Percentiles rank a stretch among this genome's conserved stretches.
Conservation (phyloP, 495 filamentous ascomycete genomes). For the Letharia lupina region DNA sequence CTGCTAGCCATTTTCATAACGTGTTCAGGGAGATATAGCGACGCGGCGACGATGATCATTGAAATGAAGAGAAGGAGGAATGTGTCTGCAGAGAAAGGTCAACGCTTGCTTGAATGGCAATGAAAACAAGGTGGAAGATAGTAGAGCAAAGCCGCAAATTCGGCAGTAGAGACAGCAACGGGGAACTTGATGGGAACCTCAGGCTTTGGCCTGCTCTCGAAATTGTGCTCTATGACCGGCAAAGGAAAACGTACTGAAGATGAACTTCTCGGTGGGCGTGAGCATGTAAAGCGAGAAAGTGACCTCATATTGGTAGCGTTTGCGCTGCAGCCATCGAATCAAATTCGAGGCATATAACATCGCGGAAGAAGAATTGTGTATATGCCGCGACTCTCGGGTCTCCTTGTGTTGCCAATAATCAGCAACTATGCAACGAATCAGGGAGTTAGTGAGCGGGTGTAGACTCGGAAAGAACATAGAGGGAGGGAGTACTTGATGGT, state of each 20-base stretch:
- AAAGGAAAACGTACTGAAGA: conserved; percentile 57
- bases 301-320: conserved; percentile 81
- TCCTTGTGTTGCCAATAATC: background rate
- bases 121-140: background rate
- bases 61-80: conserved; percentile 79
- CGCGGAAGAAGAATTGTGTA: conserved; percentile 22
- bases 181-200: background rate
- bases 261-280: conserved; percentile 72
- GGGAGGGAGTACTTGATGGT: no score
- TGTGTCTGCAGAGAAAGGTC: conserved; percentile 53
- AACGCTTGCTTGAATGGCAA: background rate
- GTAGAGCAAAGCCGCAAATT: background rate
- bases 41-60: conserved; percentile 75
- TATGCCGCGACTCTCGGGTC: background rate
- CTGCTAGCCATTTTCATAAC: conserved; percentile 66
- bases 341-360: conserved; percentile 39
- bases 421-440: background rate
- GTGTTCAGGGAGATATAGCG: conserved; percentile 89
- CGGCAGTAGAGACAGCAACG: background rate
- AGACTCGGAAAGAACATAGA: background rate
- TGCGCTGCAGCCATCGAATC: conserved; percentile 61
- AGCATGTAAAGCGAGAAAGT: conserved; percentile 83
- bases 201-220: background rate
- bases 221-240: background rate
- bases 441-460: background rate